Evolutionary conservation across 1,284 basidiomycete genomes (phyloP).

Genomic region (Malassezia caprae): DNA sequence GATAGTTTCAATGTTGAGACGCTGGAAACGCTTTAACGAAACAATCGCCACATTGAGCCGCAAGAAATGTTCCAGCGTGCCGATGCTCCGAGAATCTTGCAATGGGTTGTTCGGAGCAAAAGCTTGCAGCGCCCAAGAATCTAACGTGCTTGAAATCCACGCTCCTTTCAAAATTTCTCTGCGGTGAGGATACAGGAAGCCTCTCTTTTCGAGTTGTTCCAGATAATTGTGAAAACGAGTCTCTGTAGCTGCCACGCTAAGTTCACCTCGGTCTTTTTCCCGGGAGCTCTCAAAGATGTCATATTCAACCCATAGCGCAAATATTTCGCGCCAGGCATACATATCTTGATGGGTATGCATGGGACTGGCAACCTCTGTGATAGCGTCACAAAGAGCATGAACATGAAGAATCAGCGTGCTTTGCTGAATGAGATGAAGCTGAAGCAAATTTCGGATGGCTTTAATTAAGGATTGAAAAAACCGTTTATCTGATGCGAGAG

Average conservation of each 20-base stretch:
- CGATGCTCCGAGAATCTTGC: constrained; percentile 24
- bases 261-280: constrained; percentile 67
- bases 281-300: constrained; percentile 73
- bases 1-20: constrained; percentile 72
- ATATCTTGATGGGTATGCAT: constrained; percentile 57
- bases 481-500: constrained; percentile 65
- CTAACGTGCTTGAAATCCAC: constrained; percentile 11
- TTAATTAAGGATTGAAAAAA: constrained; percentile 72
- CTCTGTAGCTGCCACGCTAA: constrained; percentile 64
- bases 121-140: constrained; percentile 29
- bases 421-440: constrained; percentile 59
- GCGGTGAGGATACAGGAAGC: constrained; percentile 18
- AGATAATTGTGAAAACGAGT: constrained; percentile 62
- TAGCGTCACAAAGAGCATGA: constrained; percentile 56
- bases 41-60: constrained; percentile 70
- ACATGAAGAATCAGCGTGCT: constrained; percentile 60
- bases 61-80: constrained; percentile 63
- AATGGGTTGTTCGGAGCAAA: constrained; percentile 24
- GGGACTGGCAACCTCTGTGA: constrained; percentile 45
- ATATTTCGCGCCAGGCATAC: constrained; percentile 85
- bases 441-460: constrained; percentile 62
- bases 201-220: constrained; percentile 56
- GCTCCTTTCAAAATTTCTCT: neutral
- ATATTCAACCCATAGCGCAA: constrained; percentile 72
- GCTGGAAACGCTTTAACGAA: constrained; percentile 69